Percentiles rank a stretch among this genome's conserved stretches.
Conservation (phyloP, 73 alveolate species). For the Paramecium bursaria region DNA sequence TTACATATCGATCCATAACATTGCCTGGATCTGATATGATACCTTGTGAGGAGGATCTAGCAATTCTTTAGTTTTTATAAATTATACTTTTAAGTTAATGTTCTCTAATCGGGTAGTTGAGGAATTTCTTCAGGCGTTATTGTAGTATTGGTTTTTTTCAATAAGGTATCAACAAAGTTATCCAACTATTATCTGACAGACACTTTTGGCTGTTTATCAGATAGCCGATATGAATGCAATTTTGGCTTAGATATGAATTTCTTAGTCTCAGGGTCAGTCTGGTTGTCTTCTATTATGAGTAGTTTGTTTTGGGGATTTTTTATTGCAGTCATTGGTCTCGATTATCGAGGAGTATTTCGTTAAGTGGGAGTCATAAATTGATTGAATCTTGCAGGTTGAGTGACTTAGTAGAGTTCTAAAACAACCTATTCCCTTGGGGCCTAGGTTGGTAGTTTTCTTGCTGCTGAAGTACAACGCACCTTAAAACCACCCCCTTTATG, state of each 20-base stretch:
- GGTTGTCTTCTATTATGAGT: background rate
- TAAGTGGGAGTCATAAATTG: background rate
- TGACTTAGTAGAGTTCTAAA: background rate
- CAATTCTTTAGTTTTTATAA: background rate
- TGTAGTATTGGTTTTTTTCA: background rate
- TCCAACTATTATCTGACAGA: slow-evolving; percentile 31
- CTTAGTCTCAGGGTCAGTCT: background rate
- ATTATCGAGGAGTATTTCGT: background rate
- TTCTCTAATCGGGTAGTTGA: background rate
- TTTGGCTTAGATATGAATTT: no score
- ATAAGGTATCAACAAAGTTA: background rate
- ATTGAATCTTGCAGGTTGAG: background rate
- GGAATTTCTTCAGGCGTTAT: background rate
- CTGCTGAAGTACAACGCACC: background rate
- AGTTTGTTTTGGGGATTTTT: background rate
- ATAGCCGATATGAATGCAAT: background rate
- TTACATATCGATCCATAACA: slow-evolving; percentile 20
- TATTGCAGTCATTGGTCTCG: no score
- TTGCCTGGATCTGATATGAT: background rate
- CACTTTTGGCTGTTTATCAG: background rate
- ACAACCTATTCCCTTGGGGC: background rate
- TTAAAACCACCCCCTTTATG: background rate
- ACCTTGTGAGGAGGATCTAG: background rate
- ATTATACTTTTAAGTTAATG: background rate
- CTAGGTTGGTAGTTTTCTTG: background rate